Evolutionary conservation across 345 rosid genomes (phyloP), one percentile per base, ranked within the genome.

Genomic region (Crucihimalaya himalaica): DNA sequence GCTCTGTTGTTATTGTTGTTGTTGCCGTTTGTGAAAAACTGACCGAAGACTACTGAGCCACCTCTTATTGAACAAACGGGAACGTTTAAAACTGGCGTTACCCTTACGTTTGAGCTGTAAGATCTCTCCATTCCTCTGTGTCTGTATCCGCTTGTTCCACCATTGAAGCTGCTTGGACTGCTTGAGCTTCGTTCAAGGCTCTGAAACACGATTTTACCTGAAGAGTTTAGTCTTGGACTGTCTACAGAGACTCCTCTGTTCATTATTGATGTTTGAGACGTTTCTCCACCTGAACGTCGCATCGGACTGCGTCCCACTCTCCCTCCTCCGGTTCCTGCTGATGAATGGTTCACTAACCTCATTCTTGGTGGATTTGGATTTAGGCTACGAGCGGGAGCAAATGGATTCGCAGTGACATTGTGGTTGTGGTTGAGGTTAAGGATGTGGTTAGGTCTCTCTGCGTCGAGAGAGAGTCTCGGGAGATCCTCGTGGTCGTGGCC

Each of bases 141-240:
- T 80, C 90, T 86, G 45, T 70, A 82, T 37, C 77, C 73, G 20
- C 87, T 86, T 0, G 92, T 92, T 5, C 97, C 98, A 2, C 97
- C 96, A n/a, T 91, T 94, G 77, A 92, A 90, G 78, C 93, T 96
- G 32, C 99, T 92, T 1, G 99, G 99, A 52, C 98, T 92, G 65
- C 99, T 96, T 4, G 99, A 92, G 62, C 99, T 96, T 56, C 97
- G 77, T 80, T 89, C 99, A 29, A 96, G 67, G 83, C 88, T 85
- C 71, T 96, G 92, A 48, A 89, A 96, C 63, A 96, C 89, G 56
- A 96, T 84, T 74, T 92, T 96, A 10, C 99, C 99, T 7, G 97
- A 96, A 0, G 99, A 89, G 59, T 96, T 90, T 80, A 96, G 80
- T 51, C 99, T 87, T 2, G 99, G 99, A 57, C 97, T 90, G 72